Evolutionary conservation across 495 filamentous ascomycete species (phyloP), one percentile per base, ranked within the genome.

Genomic region (Cladorrhinum samala): DNA sequence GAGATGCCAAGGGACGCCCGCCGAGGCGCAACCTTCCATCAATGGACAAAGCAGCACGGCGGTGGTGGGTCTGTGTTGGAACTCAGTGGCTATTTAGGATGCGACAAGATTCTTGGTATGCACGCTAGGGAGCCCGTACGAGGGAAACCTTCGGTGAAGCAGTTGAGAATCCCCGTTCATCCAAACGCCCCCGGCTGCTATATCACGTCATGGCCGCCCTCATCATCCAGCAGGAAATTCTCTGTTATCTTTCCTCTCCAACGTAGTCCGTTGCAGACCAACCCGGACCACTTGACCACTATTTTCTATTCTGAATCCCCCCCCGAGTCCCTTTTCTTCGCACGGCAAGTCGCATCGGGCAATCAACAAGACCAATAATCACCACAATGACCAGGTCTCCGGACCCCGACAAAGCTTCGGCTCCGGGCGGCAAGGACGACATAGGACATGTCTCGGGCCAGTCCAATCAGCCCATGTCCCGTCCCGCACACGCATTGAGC

Each of bases 401-500:
- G 24, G 54, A 45, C 36, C 42, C 52, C 43, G 39, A 60, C 5
- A 56, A 57, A 30, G n/a, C 43, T 18, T 9, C 37, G 37, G 55
- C 16, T 1, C n/a, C n/a, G n/a, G n/a, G n/a, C n/a, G n/a, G n/a
- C n/a, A n/a, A n/a, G n/a, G n/a, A n/a, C n/a, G n/a, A n/a, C n/a
- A 21, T 59, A 21, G 54, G 60, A 38, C 68, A 82, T 69, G 68
- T 79, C 67, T 76, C 71, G 37, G 76, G 79, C 64, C 76, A 80
- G 64, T 65, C 75, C 53, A 79, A 81, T 65, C 52, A 54, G 57
- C 70, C 63, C 2, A 65, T 90, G 17, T 80, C 78, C 8, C 67
- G 71, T 41, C 84, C 85, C 7, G 82, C 88, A 14, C 87, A 91
- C 60, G 72, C 80, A 37, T 74, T 92, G 21, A 56, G 78, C 16